A percentile compares a stretch with the other conserved stretches of the same genome.
phyloP scores from a whole-genome alignment of 257 asterid species.

The Coffea canephora region DNA sequence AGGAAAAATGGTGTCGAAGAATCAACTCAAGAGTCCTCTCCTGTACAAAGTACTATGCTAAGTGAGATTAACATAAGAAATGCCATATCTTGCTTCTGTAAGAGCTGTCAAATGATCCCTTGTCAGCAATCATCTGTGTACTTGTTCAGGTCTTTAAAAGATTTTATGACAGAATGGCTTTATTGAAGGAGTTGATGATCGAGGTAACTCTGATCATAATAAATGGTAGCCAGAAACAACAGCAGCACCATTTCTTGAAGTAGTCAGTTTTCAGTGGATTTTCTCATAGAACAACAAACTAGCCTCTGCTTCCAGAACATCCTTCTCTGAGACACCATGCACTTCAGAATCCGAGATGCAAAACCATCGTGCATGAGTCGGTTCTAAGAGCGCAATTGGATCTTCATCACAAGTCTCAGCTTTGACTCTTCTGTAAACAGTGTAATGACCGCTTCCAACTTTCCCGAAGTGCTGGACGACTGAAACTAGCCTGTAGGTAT shows the following conservation, averaged over 20 bases:
- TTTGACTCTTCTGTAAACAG: slow-evolving; percentile 65
- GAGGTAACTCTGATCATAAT: neutral
- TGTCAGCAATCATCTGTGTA: neutral
- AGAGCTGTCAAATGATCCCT: neutral
- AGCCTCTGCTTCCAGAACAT: slow-evolving; percentile 77
- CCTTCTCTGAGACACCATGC: slow-evolving; percentile 55
- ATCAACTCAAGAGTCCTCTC: neutral
- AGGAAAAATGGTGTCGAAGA: neutral
- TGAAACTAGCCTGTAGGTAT: slow-evolving; percentile 61
- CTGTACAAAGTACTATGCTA: neutral
- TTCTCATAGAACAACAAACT: slow-evolving; percentile 81
- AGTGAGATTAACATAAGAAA: neutral
- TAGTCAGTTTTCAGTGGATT: slow-evolving; percentile 14
- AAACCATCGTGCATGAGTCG: slow-evolving; percentile 68
- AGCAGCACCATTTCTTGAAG: neutral
- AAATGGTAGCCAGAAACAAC: neutral
- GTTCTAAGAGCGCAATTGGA: slow-evolving; percentile 44
- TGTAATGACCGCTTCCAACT: slow-evolving; percentile 83
- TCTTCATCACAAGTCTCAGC: slow-evolving; percentile 47
- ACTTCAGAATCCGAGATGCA: slow-evolving; percentile 82
- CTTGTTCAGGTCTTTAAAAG: neutral
- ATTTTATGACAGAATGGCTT: neutral
- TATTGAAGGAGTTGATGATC: neutral
- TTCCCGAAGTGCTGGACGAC: slow-evolving; percentile 83
- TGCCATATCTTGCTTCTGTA: neutral